Evolutionary conservation across 108 stramenopile genomes (phyloP).

Genomic region (Nannochloropsis salina): DNA sequence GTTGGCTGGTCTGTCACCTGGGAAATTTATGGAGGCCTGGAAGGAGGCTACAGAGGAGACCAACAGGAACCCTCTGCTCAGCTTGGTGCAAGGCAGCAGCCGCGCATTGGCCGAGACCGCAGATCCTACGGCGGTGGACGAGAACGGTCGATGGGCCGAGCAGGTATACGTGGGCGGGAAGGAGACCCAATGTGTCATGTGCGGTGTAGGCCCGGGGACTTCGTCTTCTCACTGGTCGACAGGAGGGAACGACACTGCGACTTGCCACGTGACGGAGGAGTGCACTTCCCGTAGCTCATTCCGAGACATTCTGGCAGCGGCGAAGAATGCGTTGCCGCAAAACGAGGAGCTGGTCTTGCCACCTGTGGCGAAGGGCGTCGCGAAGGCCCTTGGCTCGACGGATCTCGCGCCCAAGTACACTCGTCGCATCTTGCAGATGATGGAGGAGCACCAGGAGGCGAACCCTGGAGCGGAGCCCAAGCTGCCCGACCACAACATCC

Average conservation of each 20-base stretch:
- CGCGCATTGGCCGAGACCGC: not conserved
- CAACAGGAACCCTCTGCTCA: not conserved
- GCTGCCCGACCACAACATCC: not conserved
- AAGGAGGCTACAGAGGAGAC: not conserved
- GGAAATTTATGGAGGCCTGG: not conserved
- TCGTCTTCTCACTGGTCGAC: not conserved
- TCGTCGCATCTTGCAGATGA: not conserved
- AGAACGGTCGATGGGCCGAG: not conserved
- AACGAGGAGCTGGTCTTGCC: not conserved
- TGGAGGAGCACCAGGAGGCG: not conserved
- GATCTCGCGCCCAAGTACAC: not conserved
- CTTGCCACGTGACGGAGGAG: not conserved
- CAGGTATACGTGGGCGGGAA: conserved; percentile 6
- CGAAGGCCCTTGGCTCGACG: not conserved
- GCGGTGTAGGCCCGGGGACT: not conserved
- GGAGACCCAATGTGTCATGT: not conserved
- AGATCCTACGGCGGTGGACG: not conserved
- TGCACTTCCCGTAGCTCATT: not conserved
- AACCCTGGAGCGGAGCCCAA: not conserved
- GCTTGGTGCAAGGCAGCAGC: not conserved
- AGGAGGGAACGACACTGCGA: not conserved
- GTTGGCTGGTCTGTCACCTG: not conserved
- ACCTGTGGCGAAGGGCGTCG: not conserved
- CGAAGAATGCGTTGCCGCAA: not conserved
- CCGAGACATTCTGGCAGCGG: not conserved